phyloP scores from a whole-genome alignment of 306 rosid genomes.

The Potentilla sterilis region DNA sequence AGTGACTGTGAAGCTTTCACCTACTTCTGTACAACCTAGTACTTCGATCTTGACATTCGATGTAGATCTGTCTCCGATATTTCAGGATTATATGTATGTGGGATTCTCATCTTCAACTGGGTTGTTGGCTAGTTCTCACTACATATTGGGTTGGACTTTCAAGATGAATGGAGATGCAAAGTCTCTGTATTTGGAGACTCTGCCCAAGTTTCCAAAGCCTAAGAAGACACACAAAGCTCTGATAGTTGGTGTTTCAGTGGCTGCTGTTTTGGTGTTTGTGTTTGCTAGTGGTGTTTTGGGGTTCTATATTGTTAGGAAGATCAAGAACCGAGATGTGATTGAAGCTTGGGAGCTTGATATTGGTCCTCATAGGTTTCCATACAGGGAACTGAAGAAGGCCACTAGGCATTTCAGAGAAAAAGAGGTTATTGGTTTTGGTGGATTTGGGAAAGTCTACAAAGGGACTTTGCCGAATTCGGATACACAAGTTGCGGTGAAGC shows the following conservation, averaged over 20 bases:
- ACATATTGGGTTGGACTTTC: constrained; percentile 61
- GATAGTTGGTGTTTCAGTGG: constrained; percentile 32
- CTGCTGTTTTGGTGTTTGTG: constrained; percentile 19
- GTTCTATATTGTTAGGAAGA: constrained; percentile 30
- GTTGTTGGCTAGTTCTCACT: constrained; percentile 42
- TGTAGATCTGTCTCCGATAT: constrained; percentile 47
- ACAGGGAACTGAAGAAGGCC: constrained; percentile 51
- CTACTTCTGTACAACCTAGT: constrained; percentile 42
- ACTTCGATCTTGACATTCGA: constrained; percentile 38
- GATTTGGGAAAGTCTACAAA: constrained; percentile 57
- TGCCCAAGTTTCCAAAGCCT: constrained; percentile 38
- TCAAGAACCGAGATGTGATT: constrained; percentile 39
- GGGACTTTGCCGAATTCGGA: constrained; percentile 41
- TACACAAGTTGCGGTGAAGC: constrained; percentile 50
- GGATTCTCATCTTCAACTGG: constrained; percentile 65
- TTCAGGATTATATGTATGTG: constrained; percentile 48
- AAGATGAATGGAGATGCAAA: constrained; percentile 46
- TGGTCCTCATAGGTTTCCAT: constrained; percentile 62
- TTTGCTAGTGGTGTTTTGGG: constrained; percentile 8
- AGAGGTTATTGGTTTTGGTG: constrained; percentile 55
- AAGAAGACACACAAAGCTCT: constrained; percentile 11
- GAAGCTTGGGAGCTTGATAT: constrained; percentile 59
- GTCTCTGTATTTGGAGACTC: constrained; percentile 32
- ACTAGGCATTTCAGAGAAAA: constrained; percentile 50
- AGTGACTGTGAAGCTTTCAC: constrained; percentile 44